phyloP scores from a whole-genome alignment of 345 rosid species.

The Pistacia atlantica region DNA sequence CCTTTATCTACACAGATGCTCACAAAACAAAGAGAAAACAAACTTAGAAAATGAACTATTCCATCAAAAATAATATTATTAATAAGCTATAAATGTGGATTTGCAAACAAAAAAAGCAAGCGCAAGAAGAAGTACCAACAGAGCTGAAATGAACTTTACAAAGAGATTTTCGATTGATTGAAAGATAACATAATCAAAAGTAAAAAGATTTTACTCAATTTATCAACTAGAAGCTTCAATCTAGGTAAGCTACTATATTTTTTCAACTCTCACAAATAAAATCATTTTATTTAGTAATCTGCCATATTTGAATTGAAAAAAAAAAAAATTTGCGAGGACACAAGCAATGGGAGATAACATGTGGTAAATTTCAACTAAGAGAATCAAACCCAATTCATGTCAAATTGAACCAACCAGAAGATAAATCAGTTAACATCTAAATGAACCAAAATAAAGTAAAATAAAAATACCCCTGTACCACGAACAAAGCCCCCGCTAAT shows the following conservation, averaged over 20 bases:
- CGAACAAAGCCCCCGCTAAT: conserved; percentile 65
- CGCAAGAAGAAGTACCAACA: background rate
- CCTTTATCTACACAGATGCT: conserved; percentile 53
- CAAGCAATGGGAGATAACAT: background rate
- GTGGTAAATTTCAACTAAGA: background rate
- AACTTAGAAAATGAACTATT: background rate
- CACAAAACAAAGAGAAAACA: conserved; percentile 11
- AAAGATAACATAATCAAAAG: background rate
- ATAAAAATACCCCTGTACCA: conserved; percentile 62
- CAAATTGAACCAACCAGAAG: background rate
- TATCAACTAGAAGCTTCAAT: background rate
- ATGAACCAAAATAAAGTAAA: background rate
- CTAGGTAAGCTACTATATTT: background rate
- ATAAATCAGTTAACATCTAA: background rate
- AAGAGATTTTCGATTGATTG: background rate
- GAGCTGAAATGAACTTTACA: background rate
- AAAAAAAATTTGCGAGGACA: background rate
- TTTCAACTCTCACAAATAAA: background rate
- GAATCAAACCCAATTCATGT: background rate
- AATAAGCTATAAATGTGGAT: background rate
- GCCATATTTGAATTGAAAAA: background rate
- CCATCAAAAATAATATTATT: background rate
- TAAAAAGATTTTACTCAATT: background rate
- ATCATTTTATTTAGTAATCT: background rate
- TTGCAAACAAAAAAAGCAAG: background rate